Evolutionary conservation across 2,329 filamentous ascomycete genomes (phyloP).

Genomic region (Dothidotthia symphoricarpi): DNA sequence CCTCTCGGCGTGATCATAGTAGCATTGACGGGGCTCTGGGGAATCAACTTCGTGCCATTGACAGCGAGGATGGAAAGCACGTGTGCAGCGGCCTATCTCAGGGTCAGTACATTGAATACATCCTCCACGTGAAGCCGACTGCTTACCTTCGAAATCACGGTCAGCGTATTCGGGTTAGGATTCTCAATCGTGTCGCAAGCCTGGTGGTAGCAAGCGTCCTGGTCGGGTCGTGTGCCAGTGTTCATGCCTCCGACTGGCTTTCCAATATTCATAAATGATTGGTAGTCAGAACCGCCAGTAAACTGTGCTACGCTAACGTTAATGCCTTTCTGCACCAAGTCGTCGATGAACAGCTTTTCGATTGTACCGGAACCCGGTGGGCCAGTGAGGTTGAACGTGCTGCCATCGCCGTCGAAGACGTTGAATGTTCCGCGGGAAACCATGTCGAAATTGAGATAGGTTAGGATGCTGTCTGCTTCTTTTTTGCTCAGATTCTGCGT

Average conservation of each 20-base stretch:
- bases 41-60: conserved; percentile 34
- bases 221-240: conserved; percentile 42
- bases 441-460: conserved; percentile 48
- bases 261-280: conserved; percentile 42
- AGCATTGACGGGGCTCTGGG: conserved; percentile 35
- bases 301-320: conserved; percentile 41
- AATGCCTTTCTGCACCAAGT: conserved; percentile 36
- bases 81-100: conserved; percentile 33
- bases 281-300: conserved; percentile 43
- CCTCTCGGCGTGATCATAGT: conserved; percentile 31
- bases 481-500: conserved; percentile 32
- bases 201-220: conserved; percentile 44
- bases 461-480: conserved; percentile 39
- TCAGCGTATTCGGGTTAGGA: conserved; percentile 37
- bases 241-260: conserved; percentile 44
- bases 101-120: conserved; percentile 4
- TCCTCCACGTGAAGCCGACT: conserved; percentile 1
- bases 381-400: conserved; percentile 34
- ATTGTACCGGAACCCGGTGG: conserved; percentile 36
- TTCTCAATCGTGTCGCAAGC: conserved; percentile 43
- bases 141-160: conserved; percentile 40
- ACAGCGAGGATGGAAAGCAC: conserved; percentile 36
- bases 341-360: conserved; percentile 40
- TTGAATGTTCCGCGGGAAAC: conserved; percentile 41
- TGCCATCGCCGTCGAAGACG: conserved; percentile 43